phyloP scores from a whole-genome alignment of 208 protist genomes.

The Acanthamoeba lenticulata region DNA sequence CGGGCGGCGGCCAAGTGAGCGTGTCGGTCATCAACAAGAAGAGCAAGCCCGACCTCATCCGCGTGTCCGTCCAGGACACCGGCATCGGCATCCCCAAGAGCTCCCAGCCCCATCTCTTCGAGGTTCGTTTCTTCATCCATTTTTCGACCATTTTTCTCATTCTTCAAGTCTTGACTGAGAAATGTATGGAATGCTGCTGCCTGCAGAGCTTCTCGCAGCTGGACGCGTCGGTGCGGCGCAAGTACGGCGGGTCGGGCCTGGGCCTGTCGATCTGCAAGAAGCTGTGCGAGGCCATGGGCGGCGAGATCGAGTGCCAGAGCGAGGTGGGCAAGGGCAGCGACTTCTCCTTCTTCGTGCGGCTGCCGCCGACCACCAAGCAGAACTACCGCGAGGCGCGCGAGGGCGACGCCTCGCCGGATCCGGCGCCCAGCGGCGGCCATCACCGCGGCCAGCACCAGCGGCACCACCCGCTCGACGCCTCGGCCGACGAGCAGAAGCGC shows the following conservation, averaged over 20 bases:
- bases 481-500: neutral
- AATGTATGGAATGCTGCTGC: neutral
- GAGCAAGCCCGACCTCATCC: neutral
- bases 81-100: constrained; percentile 14
- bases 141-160: no score
- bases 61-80: neutral
- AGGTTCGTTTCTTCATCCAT: no score
- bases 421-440: neutral
- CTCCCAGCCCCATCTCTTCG: constrained; percentile 26
- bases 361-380: neutral
- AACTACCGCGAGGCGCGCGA: constrained; percentile 29
- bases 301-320: constrained; percentile 1
- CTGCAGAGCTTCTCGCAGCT: constrained; percentile 63
- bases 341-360: neutral
- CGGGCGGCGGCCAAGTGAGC: neutral
- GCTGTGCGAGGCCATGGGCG: constrained; percentile 73
- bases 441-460: neutral
- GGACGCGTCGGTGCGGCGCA: constrained; percentile 67
- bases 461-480: neutral
- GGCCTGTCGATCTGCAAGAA: constrained; percentile 80
- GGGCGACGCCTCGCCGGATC: neutral
- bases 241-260: constrained; percentile 82
- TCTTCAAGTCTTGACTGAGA: neutral
- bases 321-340: constrained; percentile 49
- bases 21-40: constrained; percentile 6